Percentiles rank a stretch among this genome's conserved stretches.
Evolutionary conservation across 2,329 filamentous ascomycete genomes (phyloP).

Genomic region (Acrocalymma vagum): DNA sequence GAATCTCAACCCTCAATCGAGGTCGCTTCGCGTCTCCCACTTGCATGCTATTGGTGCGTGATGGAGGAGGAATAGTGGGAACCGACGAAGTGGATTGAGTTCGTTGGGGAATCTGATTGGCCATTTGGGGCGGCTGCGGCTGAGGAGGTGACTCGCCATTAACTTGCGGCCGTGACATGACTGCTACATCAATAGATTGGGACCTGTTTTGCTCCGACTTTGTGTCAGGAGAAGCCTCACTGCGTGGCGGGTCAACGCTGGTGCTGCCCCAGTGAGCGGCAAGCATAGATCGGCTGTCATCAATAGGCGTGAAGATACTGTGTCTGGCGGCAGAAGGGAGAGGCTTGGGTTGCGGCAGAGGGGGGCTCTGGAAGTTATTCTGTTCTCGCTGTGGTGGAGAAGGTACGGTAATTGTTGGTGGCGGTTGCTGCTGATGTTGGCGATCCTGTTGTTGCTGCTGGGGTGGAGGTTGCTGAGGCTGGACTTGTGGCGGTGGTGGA

Average conservation of each 20-base stretch:
- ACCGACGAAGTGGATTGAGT: conserved; percentile 68
- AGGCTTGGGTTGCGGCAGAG: conserved; percentile 71
- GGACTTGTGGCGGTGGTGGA: conserved; percentile 73
- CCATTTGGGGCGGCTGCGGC: conserved; percentile 46
- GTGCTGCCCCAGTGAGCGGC: conserved; percentile 76
- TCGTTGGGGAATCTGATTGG: conserved; percentile 54
- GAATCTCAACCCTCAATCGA: conserved; percentile 91
- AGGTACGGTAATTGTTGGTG: conserved; percentile 49
- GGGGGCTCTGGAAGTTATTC: conserved; percentile 61
- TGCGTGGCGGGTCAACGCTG: conserved; percentile 59
- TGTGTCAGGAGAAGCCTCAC: conserved; percentile 51
- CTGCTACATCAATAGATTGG: conserved; percentile 71
- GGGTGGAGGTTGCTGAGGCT: conserved; percentile 57
- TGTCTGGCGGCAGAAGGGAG: conserved; percentile 72
- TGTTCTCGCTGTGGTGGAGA: conserved; percentile 62
- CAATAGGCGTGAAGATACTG: conserved; percentile 97
- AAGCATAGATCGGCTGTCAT: conserved; percentile 87
- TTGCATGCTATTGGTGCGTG: conserved; percentile 74
- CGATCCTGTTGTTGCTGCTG: conserved; percentile 73
- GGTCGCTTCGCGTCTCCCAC: conserved; percentile 74
- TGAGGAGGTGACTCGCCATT: conserved; percentile 64
- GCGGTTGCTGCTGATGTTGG: conserved; percentile 52
- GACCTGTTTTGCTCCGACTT: conserved; percentile 61
- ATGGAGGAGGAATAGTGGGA: conserved; percentile 76
- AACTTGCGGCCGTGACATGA: conserved; percentile 55